Conservation (phyloP, 2,329 filamentous ascomycete genomes). For the Plenodomus lindquistii region DNA sequence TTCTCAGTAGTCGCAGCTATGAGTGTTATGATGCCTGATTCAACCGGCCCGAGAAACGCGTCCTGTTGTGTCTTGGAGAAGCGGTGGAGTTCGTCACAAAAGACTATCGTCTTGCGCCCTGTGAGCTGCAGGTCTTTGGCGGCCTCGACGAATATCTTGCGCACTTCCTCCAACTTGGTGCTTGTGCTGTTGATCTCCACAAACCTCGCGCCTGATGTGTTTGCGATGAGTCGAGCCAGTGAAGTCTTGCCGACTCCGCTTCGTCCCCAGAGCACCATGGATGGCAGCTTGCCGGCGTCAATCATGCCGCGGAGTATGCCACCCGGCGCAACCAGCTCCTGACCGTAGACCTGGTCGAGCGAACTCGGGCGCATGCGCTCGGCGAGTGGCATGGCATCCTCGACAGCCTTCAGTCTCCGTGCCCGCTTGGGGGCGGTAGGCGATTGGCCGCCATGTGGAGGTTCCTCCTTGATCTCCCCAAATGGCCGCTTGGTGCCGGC, state of each 20-base stretch:
- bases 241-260: constrained; percentile 86
- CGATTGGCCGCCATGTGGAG: constrained; percentile 28
- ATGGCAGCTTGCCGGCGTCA: constrained; percentile 81
- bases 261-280: constrained; percentile 91
- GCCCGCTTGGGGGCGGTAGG: constrained; percentile 59
- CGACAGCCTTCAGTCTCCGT: constrained; percentile 59
- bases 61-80: constrained; percentile 94
- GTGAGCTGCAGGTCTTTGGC: constrained; percentile 78
- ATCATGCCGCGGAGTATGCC: constrained; percentile 89
- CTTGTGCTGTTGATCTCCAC: constrained; percentile 90
- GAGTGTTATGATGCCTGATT: constrained; percentile 85
- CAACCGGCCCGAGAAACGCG: constrained; percentile 89
- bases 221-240: constrained; percentile 87
- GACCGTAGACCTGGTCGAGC: constrained; percentile 85
- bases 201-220: constrained; percentile 80
- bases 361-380: constrained; percentile 89
- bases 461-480: constrained; percentile 21
- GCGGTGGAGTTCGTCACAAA: constrained; percentile 95
- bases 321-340: constrained; percentile 82
- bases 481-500: constrained; percentile 30
- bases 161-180: constrained; percentile 85
- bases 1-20: constrained; percentile 98
- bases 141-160: constrained; percentile 87
- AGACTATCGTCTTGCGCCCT: constrained; percentile 90
- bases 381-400: constrained; percentile 78